Conservation (phyloP, 495 filamentous ascomycete species). For the Podospora australis region DNA sequence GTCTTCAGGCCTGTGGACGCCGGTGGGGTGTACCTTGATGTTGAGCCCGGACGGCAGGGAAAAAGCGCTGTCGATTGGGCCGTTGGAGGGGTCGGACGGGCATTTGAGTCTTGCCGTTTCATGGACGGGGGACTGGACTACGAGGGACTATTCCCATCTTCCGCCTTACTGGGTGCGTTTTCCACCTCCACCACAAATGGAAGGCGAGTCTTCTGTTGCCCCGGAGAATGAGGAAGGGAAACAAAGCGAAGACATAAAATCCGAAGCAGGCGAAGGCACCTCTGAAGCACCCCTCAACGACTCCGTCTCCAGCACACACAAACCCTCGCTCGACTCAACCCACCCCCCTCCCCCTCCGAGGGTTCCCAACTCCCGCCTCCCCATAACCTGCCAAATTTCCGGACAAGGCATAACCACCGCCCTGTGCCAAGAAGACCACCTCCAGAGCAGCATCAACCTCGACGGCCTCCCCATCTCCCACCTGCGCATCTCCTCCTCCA, state of each 20-base stretch:
- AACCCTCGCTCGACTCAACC: slow-evolving; percentile 34
- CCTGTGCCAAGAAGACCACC: slow-evolving; percentile 26
- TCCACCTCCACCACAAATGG: slow-evolving; percentile 24
- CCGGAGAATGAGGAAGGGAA: not conserved
- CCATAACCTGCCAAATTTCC: slow-evolving; percentile 43
- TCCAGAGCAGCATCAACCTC: slow-evolving; percentile 22
- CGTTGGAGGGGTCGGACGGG: slow-evolving; percentile 57
- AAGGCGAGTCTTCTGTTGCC: too few species aligned
- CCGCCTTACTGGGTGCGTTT: slow-evolving; percentile 59
- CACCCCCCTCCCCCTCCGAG: slow-evolving; percentile 16
- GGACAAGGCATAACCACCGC: slow-evolving; percentile 35
- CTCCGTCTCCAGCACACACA: slow-evolving; percentile 13
- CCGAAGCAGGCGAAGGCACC: not conserved
- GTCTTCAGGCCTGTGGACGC: slow-evolving; percentile 57
- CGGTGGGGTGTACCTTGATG: slow-evolving; percentile 53
- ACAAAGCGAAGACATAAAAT: not conserved
- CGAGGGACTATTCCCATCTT: slow-evolving; percentile 43
- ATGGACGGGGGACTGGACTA: slow-evolving; percentile 55
- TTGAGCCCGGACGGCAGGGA: slow-evolving; percentile 46
- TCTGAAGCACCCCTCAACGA: not conserved
- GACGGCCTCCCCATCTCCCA: slow-evolving; percentile 38
- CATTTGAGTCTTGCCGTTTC: slow-evolving; percentile 49
- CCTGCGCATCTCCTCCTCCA: slow-evolving; percentile 25
- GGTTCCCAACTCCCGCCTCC: not conserved
- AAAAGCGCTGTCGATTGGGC: slow-evolving; percentile 48